Evolutionary conservation across 1,284 basidiomycete genomes (phyloP).

Genomic region (Trichosporon coremiiforme): DNA sequence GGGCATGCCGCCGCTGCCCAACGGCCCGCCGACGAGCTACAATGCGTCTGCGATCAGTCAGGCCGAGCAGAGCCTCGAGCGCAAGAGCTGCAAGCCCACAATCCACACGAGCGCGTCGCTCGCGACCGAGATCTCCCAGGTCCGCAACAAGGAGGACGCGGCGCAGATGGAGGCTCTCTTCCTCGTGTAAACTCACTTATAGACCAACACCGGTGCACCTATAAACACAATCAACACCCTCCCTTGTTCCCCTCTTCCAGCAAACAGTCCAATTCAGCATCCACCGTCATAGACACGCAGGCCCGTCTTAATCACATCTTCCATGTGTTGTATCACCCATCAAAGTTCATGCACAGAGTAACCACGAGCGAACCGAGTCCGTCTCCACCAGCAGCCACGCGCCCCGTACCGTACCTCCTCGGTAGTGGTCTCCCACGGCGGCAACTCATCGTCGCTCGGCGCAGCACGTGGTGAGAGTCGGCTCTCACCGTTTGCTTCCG

Average conservation of each 20-base stretch:
- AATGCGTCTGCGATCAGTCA: conserved; percentile 46
- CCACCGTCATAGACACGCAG: conserved; percentile 1
- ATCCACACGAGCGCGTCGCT: conserved; percentile 41
- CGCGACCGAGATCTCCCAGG: conserved; percentile 38
- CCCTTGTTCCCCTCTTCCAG: not conserved
- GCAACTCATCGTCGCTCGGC: not conserved
- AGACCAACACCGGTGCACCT: too few species aligned
- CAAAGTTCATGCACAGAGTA: not conserved
- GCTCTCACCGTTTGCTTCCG: not conserved
- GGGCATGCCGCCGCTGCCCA: not conserved
- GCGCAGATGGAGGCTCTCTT: conserved; percentile 52
- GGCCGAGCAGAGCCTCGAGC: conserved; percentile 35
- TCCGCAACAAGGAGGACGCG: conserved; percentile 46
- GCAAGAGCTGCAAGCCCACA: conserved; percentile 41
- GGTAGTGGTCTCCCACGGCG: not conserved
- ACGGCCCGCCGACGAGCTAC: conserved; percentile 41
- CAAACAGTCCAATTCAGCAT: too few species aligned
- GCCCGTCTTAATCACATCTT: conserved; percentile 12
- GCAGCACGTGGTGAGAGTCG: not conserved
- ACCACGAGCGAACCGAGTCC: not conserved
- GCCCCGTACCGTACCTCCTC: too few species aligned
- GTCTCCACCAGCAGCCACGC: too few species aligned
- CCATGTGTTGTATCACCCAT: conserved; percentile 2
- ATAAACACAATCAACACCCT: too few species aligned
- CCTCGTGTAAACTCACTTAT: conserved; percentile 35